Evolutionary conservation across 139 green algal species (phyloP).

Genomic region (Picochlorum sp.): DNA sequence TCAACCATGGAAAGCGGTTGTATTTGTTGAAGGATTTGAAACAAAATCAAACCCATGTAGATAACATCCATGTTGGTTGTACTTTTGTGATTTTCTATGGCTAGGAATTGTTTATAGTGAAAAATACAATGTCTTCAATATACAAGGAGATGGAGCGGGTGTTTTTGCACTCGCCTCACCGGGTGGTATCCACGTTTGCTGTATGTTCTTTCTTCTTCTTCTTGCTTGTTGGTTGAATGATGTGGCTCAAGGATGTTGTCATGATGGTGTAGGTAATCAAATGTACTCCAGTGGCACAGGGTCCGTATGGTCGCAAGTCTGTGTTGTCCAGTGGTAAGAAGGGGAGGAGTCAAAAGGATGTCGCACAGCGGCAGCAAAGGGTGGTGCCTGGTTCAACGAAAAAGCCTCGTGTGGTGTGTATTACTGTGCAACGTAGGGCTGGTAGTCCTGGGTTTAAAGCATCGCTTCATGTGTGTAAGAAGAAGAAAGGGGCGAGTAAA

Average conservation of each 20-base stretch:
- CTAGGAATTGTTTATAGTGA: too few relatives aligned
- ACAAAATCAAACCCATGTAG: too few relatives aligned
- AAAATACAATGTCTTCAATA: conserved; percentile 1
- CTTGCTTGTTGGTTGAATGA: too few relatives aligned
- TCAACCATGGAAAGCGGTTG: too few relatives aligned
- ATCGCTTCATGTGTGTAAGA: conserved; percentile 39
- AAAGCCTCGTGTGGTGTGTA: conserved; percentile 39
- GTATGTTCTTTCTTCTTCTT: conserved; percentile 7
- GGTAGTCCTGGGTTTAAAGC: conserved; percentile 35
- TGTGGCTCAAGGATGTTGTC: neutral
- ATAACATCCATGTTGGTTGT: too few relatives aligned
- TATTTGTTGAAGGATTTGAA: too few relatives aligned
- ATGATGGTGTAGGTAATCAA: conserved; percentile 17
- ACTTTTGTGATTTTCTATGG: too few relatives aligned
- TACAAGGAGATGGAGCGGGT: conserved; percentile 28
- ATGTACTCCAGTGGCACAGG: conserved; percentile 10
- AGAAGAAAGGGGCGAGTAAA: neutral
- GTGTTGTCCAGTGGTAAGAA: neutral
- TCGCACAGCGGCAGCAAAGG: neutral
- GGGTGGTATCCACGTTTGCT: conserved; percentile 31
- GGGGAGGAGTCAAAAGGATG: neutral
- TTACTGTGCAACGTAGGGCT: conserved; percentile 37
- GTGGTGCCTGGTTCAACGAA: conserved; percentile 22
- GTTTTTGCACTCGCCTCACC: conserved; percentile 29
- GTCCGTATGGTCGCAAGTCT: too few relatives aligned